Evolutionary conservation across 768 basidiomycete genomes (phyloP).

Genomic region (Tremella yokohamensis): DNA sequence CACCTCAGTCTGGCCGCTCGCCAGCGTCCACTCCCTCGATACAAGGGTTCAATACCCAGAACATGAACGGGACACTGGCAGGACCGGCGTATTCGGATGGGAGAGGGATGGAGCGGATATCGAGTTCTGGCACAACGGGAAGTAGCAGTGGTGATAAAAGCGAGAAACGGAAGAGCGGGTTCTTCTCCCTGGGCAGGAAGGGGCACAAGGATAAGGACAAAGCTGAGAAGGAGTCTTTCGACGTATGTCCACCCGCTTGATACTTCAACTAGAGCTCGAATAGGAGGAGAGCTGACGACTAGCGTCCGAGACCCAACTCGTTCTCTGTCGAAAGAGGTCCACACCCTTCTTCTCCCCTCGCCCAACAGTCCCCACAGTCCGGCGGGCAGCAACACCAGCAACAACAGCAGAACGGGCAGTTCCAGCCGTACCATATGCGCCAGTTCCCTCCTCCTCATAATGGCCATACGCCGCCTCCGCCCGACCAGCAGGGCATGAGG

Average conservation of each 20-base stretch:
- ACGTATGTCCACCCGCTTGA: neutral
- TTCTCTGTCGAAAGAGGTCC: constrained; percentile 24
- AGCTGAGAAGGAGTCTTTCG: constrained; percentile 2
- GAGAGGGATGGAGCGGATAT: constrained; percentile 3
- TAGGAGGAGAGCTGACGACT: neutral
- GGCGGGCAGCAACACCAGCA: neutral
- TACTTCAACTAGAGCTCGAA: neutral
- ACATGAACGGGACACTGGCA: constrained; percentile 1
- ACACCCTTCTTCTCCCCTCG: neutral
- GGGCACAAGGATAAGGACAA: constrained; percentile 28
- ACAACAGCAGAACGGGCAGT: neutral
- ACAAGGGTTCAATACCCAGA: neutral
- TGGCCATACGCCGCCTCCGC: constrained; percentile 18
- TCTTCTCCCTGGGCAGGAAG: constrained; percentile 40
- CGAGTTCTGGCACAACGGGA: constrained; percentile 5
- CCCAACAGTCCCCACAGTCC: neutral
- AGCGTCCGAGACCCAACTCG: constrained; percentile 20
- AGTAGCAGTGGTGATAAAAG: constrained; percentile 10
- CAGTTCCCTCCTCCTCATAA: constrained; percentile 16
- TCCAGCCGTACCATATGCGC: constrained; percentile 20
- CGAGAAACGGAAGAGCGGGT: constrained; percentile 39
- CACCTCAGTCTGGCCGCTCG: neutral
- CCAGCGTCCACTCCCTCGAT: neutral
- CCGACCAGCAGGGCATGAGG: neutral
- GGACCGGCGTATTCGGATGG: constrained; percentile 12